Conservation (phyloP, 2,329 filamentous ascomycete genomes). For the Calonectria pseudoturangicola region DNA sequence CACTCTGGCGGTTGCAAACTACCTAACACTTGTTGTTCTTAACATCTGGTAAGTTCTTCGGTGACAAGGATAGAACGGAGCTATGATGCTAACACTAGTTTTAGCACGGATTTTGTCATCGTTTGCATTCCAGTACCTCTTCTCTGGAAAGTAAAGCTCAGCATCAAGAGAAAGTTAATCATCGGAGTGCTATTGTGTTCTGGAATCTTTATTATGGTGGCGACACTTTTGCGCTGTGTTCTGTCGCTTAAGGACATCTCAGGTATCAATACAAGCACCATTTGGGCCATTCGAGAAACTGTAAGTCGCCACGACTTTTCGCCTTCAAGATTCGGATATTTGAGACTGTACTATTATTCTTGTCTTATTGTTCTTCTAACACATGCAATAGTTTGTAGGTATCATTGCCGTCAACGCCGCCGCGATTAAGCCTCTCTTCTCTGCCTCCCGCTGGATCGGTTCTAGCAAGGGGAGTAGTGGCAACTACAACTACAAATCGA, state of each 20-base stretch:
- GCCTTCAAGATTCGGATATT: too few species aligned
- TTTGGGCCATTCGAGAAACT: constrained; percentile 66
- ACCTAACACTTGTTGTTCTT: constrained; percentile 59
- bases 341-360: not conserved
- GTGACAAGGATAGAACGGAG: not conserved
- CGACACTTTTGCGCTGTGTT: constrained; percentile 64
- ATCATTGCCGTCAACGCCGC: constrained; percentile 66
- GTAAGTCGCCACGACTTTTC: constrained; percentile 45
- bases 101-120: constrained; percentile 63
- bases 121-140: constrained; percentile 64
- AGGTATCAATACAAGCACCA: constrained; percentile 62
- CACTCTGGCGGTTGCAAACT: constrained; percentile 60
- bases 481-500: constrained; percentile 51
- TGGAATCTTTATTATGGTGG: constrained; percentile 65
- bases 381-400: constrained; percentile 61
- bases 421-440: constrained; percentile 64
- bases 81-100: constrained; percentile 25
- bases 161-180: constrained; percentile 60
- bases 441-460: constrained; percentile 56
- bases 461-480: constrained; percentile 58
- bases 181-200: constrained; percentile 64
- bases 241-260: constrained; percentile 60
- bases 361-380: not conserved
- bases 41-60: constrained; percentile 58
- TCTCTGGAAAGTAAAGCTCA: constrained; percentile 62